These are phyloP conservation scores for Symbiodinium pilosum DNA, from an alignment of 73 alveolate genomes.

Conservation along the genomic window DNA sequence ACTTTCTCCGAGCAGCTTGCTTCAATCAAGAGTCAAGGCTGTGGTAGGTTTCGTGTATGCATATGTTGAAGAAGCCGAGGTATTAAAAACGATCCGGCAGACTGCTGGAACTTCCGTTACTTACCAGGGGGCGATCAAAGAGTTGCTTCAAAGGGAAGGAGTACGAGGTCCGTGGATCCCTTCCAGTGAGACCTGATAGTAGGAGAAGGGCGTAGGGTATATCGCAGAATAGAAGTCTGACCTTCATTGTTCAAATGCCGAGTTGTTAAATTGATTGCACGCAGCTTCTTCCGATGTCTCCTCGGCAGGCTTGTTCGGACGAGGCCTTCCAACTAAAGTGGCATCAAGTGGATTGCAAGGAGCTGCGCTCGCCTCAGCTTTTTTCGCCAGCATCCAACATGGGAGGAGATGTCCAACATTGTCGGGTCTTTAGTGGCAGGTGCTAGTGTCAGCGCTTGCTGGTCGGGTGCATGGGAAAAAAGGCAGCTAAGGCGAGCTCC, in stretches of 20 bases:
- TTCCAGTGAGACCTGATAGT: neutral
- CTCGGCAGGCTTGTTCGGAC: constrained; percentile 65
- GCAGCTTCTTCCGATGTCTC: neutral
- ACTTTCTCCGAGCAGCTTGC: constrained; percentile 54
- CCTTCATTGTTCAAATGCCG: neutral
- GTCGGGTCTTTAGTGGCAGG: no score
- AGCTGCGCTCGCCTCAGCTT: constrained; percentile 12
- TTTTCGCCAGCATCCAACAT: no score
- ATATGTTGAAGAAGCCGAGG: neutral
- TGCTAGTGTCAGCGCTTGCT: no score
- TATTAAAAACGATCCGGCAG: constrained; percentile 65
- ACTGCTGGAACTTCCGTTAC: constrained; percentile 46
- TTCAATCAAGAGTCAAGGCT: neutral
- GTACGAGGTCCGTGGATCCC: constrained; percentile 35
- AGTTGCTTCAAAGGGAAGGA: constrained; percentile 81
- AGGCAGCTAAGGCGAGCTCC: no score
- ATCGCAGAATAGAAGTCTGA: no score
- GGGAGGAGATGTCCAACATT: no score
- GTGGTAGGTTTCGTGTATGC: neutral
- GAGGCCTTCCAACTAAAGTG: constrained; percentile 94
- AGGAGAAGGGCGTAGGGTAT: no score
- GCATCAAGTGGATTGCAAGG: constrained; percentile 95
- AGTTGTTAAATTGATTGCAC: no score
- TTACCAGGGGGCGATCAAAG: constrained; percentile 42
- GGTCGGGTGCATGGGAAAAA: no score